Percentiles rank a stretch among this genome's conserved stretches.
Evolutionary conservation across 1,284 basidiomycete species (phyloP).

Genomic region (Stereum hirsutum): DNA sequence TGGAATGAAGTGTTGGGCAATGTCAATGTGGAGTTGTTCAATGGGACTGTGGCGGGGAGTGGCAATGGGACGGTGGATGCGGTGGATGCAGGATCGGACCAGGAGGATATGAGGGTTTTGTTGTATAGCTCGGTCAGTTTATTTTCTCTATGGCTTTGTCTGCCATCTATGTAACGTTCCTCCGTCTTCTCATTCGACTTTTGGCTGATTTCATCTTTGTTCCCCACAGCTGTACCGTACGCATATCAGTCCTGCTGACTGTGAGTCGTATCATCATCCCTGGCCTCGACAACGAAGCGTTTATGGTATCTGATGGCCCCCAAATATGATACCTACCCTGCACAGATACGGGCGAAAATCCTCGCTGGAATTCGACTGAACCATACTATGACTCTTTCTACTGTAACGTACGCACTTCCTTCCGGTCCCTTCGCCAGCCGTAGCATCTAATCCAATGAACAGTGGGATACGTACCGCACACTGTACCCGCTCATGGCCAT

Average conservation of each 20-base stretch:
- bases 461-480: slow-evolving; percentile 63
- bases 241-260: slow-evolving; percentile 61
- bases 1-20: slow-evolving; percentile 52
- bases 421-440: background rate
- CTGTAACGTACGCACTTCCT: slow-evolving; percentile 41
- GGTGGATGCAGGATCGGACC: no score
- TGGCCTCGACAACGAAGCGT: background rate
- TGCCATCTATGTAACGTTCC: background rate
- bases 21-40: slow-evolving; percentile 41
- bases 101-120: slow-evolving; percentile 35
- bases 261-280: slow-evolving; percentile 21
- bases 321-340: slow-evolving; percentile 37
- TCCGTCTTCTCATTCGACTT: no score
- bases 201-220: no score
- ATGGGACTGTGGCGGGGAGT: slow-evolving; percentile 22
- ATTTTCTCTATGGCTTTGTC: background rate
- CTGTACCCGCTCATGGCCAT: slow-evolving; percentile 50
- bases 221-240: slow-evolving; percentile 45
- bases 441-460: background rate
- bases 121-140: slow-evolving; percentile 48
- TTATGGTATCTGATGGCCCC: no score
- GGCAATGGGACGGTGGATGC: no score
- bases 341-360: slow-evolving; percentile 44
- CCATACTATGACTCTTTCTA: slow-evolving; percentile 64
- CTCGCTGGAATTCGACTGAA: slow-evolving; percentile 52